Evolutionary conservation across 257 asterid species (phyloP).

Genomic region (Jasminum sambac): DNA sequence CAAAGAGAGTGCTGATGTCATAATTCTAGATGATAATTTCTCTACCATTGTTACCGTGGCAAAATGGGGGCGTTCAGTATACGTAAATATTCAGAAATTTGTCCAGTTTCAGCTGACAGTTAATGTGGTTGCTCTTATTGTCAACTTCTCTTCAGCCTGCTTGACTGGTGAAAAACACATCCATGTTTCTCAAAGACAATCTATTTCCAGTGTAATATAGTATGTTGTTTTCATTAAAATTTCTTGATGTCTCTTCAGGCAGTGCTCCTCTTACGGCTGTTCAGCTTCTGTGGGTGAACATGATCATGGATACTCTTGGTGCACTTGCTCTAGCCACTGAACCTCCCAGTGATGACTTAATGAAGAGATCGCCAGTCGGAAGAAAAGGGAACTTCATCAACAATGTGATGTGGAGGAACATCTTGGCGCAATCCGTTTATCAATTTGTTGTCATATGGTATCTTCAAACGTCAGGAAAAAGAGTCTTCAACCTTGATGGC

Average conservation of each 20-base stretch:
- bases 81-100: constrained; percentile 86
- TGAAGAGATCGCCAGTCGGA: constrained; percentile 84
- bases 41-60: constrained; percentile 96
- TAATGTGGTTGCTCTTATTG: constrained; percentile 88
- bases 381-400: constrained; percentile 90
- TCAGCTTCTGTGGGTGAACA: constrained; percentile 97
- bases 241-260: constrained; percentile 44
- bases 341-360: constrained; percentile 81
- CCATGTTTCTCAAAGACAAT: not conserved
- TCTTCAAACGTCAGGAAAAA: constrained; percentile 79
- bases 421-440: constrained; percentile 82
- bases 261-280: constrained; percentile 92
- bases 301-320: constrained; percentile 98
- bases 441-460: constrained; percentile 87
- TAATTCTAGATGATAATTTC: constrained; percentile 91
- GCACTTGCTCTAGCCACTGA: constrained; percentile 99
- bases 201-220: not conserved
- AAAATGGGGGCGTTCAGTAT: constrained; percentile 97
- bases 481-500: constrained; percentile 60
- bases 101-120: constrained; percentile 97
- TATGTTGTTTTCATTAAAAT: not conserved
- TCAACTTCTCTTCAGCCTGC: constrained; percentile 96
- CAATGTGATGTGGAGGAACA: constrained; percentile 95
- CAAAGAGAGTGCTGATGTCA: constrained; percentile 96
- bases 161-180: constrained; percentile 59